phyloP scores from a whole-genome alignment of 1,284 basidiomycete genomes.

The Grifola frondosa region DNA sequence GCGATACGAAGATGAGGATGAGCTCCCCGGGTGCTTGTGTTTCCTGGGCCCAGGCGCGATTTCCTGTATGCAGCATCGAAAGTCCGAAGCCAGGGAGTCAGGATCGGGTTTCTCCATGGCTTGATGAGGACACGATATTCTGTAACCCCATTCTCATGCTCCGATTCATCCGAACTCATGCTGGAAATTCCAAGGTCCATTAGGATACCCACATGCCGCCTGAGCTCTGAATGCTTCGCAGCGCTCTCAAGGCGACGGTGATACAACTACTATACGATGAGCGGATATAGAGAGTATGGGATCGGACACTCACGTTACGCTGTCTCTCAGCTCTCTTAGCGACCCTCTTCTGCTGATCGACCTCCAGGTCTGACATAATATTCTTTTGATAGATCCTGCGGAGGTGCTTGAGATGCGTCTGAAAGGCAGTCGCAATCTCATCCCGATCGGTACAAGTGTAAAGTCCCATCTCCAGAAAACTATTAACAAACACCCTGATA shows the following conservation, averaged over 20 bases:
- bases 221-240: background rate
- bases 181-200: background rate
- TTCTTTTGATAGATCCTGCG: background rate
- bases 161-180: constrained; percentile 6
- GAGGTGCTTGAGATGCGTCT: constrained; percentile 5
- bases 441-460: background rate
- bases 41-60: background rate
- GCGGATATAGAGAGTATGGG: too few species aligned
- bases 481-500: constrained; percentile 1
- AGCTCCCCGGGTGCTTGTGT: background rate
- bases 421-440: background rate
- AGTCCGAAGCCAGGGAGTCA: constrained; percentile 3
- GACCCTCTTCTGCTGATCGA: background rate
- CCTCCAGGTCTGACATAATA: background rate
- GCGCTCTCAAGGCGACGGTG: background rate
- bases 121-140: constrained; percentile 5
- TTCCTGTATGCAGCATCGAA: constrained; percentile 1
- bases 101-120: background rate
- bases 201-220: constrained; percentile 1
- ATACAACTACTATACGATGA: background rate
- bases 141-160: constrained; percentile 1
- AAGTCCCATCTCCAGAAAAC: background rate
- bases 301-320: background rate
- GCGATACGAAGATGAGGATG: background rate
- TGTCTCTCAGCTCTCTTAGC: background rate